Base-by-base conservation (phyloP, 768 basidiomycete genomes). In the Tylopilus vinaceipallidus region DNA sequence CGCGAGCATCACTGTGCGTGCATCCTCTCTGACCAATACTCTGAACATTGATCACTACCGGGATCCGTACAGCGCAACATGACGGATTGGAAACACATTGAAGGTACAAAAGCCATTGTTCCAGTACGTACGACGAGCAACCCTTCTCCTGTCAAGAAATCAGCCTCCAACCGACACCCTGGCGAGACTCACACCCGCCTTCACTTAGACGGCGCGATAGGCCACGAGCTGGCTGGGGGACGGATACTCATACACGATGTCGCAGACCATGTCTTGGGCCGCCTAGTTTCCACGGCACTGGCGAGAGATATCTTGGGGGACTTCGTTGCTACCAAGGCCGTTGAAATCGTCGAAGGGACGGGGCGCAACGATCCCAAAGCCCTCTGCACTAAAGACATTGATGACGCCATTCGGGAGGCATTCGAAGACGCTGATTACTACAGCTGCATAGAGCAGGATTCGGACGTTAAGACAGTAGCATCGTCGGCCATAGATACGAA, bases 201-300 rank as follows among this genome's bases (percentile, higher is more conserved):
- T 6, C 6, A 4, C 13, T 60, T 2, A 45, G 49, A n/a, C 27
- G 17, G 13, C 2, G 50, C 44, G 8, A 30, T 61, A 7, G 20
- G 36, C 4, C 23, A 39, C 26, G 55, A 56, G 36, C 45, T 56
- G 22, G 50, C 29, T 2, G 37, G 34, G 6, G 57, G 43, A 20
- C 55, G 44, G 2, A 49, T 40, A 17, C n/a, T 54, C 6, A 32
- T 43, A 13, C 12, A 54, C 2, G 57, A 61, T 36, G 55, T 59
- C 5, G 56, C 57, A 1, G 53, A 56, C 23, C 57, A 54, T 1
- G 38, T 50, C 1, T 38, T 55, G 2, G 51, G 47, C 2, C 33
- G 47, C 11, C 27, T 41, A 7, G 38, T 53, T 0, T 44, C 42
- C 17, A 55, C 50, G 0, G 22, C 33, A 6, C 3, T 53, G 23